These are phyloP conservation scores for Beauveria bassiana DNA, from an alignment of 2,329 filamentous ascomycete genomes.

Conservation along the genomic window DNA sequence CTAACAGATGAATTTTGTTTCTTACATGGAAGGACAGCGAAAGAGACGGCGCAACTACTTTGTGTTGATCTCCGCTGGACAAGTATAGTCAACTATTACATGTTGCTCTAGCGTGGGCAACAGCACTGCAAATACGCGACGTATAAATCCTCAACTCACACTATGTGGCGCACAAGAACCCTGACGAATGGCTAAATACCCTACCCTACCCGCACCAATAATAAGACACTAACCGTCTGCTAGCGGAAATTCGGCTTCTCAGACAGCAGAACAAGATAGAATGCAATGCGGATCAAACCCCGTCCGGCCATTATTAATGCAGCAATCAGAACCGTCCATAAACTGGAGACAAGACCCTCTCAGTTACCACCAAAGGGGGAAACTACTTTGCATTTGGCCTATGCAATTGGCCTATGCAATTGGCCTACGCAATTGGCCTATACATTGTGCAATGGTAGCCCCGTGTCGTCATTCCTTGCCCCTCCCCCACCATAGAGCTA, in stretches of 20 bases:
- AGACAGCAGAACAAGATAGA: neutral
- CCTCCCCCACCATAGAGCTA: constrained; percentile 10
- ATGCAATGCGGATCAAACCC: constrained; percentile 3
- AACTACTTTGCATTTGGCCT: neutral
- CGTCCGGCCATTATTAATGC: neutral
- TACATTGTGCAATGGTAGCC: neutral
- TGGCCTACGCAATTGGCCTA: no score
- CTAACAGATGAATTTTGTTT: no score
- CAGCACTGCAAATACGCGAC: no score
- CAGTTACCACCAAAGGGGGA: neutral
- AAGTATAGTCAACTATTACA: no score
- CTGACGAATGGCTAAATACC: neutral
- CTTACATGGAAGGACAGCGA: no score
- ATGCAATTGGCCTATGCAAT: no score
- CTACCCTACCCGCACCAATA: neutral
- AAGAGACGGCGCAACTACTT: no score
- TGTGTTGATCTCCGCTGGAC: no score
- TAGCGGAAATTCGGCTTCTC: neutral
- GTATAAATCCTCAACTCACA: no score
- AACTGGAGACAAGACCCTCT: neutral
- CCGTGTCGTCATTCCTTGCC: constrained; percentile 10
- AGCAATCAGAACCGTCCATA: neutral
- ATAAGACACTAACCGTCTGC: neutral
- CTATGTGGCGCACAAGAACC: neutral
- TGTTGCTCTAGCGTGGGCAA: no score